Percentiles rank a stretch among this genome's conserved stretches.
Conservation (phyloP, 2,329 filamentous ascomycete species). For the Trichophyton rubrum region DNA sequence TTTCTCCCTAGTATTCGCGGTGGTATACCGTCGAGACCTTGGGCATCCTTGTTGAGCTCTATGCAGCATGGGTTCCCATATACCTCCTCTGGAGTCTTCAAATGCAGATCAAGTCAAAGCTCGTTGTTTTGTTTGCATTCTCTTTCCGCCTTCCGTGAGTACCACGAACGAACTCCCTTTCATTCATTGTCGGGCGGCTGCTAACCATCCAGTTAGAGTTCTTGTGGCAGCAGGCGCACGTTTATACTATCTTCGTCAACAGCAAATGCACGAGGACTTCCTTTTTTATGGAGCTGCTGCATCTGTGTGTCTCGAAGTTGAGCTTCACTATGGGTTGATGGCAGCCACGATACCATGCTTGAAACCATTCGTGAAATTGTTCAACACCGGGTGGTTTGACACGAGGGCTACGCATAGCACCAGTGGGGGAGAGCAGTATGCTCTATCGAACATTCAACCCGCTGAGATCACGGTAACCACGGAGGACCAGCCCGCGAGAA, state of each 20-base stretch:
- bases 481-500: not conserved
- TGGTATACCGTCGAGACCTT: conserved; percentile 13
- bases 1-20: conserved; percentile 7
- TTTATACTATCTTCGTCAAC: conserved; percentile 11
- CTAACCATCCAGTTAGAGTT: conserved; percentile 7
- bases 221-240: conserved; percentile 8
- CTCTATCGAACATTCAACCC: conserved; percentile 7
- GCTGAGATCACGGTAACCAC: not conserved
- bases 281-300: conserved; percentile 12
- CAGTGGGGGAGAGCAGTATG: conserved; percentile 8
- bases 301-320: conserved; percentile 11
- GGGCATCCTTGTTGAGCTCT: conserved; percentile 11
- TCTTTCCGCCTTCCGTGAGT: conserved; percentile 15
- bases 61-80: conserved; percentile 10
- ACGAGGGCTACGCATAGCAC: conserved; percentile 4
- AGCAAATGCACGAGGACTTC: conserved; percentile 7
- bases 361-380: conserved; percentile 14
- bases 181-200: not conserved
- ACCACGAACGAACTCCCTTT: not conserved
- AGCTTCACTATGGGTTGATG: conserved; percentile 13
- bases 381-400: conserved; percentile 13
- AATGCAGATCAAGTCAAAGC: conserved; percentile 11
- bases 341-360: conserved; percentile 14
- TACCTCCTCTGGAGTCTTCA: conserved; percentile 12
- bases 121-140: conserved; percentile 13